Evolutionary conservation across 2,329 filamentous ascomycete species (phyloP), one percentile per base, ranked within the genome.

Genomic region (Paraphaeosphaeria minitans): DNA sequence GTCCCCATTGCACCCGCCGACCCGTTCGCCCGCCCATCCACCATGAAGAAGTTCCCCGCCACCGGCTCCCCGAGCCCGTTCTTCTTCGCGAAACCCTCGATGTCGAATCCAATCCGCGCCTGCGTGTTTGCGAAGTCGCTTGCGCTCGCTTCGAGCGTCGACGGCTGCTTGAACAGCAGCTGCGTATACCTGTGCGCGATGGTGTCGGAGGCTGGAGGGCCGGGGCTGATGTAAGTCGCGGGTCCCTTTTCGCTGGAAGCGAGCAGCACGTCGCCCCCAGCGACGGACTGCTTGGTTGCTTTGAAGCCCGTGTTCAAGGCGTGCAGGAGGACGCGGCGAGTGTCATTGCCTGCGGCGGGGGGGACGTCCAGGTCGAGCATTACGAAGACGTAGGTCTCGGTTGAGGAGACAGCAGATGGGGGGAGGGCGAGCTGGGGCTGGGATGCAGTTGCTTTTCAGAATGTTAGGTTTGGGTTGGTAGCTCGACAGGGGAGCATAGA

Each of bases 351-450:
- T 47, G 62, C 54, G 41, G 51, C 59, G 14, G 70, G 65, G 8
- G 73, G 73, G 1, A 75, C 71, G 50, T 76, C 74, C 10, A 76
- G 67, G 52, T 76, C 74, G 19, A 76, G 50, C 74, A 76, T 76
- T 22, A 75, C 65, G 60, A 75, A 75, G 60, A 76, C 66, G 63
- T 66, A 76, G 2, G 69, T 73, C 2, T 67, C 65, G 27, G 22
- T 58, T 14, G 57, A 22, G 47, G 64, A 64, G 29, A 60, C 47
- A 24, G 58, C 59, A 24, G 58, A 51, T 39, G 57, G 66, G 8
- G 67, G 45, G 16, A 74, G 31, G 12, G 70, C 74, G 50, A 76
- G 57, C 53, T 68, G 66, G 13, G 74, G 74, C 58, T 70, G 66
- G 21, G 31, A 62, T 29, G 68, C 58, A 1, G 68, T 72, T 53